These are phyloP conservation scores for Saxophila tyrrhenica DNA, from an alignment of 495 filamentous ascomycete genomes.

Conservation along the genomic window DNA sequence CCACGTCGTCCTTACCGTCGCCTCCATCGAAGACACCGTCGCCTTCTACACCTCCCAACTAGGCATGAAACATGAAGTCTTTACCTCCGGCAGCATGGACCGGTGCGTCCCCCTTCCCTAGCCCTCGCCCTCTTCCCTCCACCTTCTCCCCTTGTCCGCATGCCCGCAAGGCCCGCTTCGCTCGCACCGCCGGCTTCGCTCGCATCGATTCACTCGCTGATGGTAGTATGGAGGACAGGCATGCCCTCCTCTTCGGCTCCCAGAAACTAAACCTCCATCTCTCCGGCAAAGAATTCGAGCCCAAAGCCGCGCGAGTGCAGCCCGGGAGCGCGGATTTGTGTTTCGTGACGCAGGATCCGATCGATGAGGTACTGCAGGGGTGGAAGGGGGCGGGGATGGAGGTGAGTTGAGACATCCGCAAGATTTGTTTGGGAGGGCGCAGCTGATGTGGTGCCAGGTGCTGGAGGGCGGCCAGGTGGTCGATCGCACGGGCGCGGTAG, in stretches of 20 bases:
- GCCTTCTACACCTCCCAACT: constrained; percentile 39
- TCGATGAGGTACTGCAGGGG: constrained; percentile 30
- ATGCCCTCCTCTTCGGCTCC: constrained; percentile 39
- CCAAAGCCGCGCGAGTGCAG: constrained; percentile 37
- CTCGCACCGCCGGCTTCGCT: constrained; percentile 20
- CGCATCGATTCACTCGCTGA: background rate
- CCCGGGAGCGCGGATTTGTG: constrained; percentile 44
- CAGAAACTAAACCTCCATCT: constrained; percentile 48
- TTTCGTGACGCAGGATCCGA: constrained; percentile 38
- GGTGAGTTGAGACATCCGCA: constrained; percentile 17
- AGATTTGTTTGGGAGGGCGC: background rate
- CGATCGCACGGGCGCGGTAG: constrained; percentile 38
- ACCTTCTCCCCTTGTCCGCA: background rate
- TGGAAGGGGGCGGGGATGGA: constrained; percentile 32
- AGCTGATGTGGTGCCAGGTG: constrained; percentile 1
- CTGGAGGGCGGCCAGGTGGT: constrained; percentile 39
- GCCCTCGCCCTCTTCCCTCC: background rate
- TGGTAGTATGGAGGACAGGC: constrained; percentile 14
- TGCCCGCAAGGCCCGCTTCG: no score
- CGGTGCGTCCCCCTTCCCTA: constrained; percentile 1
- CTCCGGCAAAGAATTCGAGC: constrained; percentile 42
- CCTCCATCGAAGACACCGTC: constrained; percentile 35
- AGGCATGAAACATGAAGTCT: constrained; percentile 41
- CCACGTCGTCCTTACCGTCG: constrained; percentile 43
- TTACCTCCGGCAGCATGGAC: constrained; percentile 25